Conservation (phyloP, 768 basidiomycete genomes). For the Lentinula edodes region DNA sequence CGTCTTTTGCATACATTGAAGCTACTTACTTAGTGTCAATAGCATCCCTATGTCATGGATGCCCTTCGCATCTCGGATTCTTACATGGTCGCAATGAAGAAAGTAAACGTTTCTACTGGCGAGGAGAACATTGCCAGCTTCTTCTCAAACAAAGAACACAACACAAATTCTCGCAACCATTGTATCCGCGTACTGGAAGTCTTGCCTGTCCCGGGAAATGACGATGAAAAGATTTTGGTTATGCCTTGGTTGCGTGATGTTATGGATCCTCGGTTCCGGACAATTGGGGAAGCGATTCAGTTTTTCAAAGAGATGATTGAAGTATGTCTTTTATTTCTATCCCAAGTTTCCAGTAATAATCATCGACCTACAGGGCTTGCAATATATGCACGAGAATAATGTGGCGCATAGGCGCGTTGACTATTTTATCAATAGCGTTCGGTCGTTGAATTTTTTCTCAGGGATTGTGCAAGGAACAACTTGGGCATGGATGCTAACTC, state of each 20-base stretch:
- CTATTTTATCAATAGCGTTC: neutral
- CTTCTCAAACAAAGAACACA: conserved; percentile 14
- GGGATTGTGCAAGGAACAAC: neutral
- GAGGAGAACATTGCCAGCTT: conserved; percentile 14
- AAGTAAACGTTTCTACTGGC: neutral
- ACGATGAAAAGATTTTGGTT: conserved; percentile 14
- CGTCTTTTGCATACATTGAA: neutral
- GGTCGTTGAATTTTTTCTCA: neutral
- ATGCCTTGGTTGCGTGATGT: conserved; percentile 19
- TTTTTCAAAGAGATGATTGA: conserved; percentile 24
- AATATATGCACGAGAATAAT: conserved; percentile 24
- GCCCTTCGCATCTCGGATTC: conserved; percentile 17
- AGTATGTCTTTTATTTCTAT: conserved; percentile 10
- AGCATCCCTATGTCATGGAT: conserved; percentile 7
- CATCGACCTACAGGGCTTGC: conserved; percentile 17
- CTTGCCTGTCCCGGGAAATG: conserved; percentile 13
- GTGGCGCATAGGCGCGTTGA: conserved; percentile 17
- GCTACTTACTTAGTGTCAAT: neutral
- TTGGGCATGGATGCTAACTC: neutral
- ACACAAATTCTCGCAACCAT: conserved; percentile 20
- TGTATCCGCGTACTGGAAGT: conserved; percentile 21
- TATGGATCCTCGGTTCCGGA: conserved; percentile 18
- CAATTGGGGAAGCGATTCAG: conserved; percentile 24
- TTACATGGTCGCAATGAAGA: conserved; percentile 14
- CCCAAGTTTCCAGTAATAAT: neutral